phyloP scores from a whole-genome alignment of 805 yeast genomes.

The Kodamaea nitidulidarum region DNA sequence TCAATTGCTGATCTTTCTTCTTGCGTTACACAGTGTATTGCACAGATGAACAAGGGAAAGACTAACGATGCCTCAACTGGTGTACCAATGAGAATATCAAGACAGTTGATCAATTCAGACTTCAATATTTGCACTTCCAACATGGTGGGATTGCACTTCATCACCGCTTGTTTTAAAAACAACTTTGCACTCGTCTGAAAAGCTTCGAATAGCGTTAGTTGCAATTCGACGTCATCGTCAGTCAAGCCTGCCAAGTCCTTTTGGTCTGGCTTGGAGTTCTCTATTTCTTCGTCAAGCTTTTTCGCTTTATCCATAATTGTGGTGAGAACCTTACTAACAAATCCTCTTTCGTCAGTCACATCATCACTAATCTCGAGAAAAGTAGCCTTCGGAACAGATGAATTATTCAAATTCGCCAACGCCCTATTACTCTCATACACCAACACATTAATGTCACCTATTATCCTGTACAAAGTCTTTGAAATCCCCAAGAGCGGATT shows the following conservation, averaged over 20 bases:
- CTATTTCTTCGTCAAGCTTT: conserved; percentile 46
- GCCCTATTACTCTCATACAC: conserved; percentile 47
- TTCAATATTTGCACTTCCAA: conserved; percentile 60
- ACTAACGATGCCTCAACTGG: conserved; percentile 68
- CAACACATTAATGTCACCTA: conserved; percentile 65
- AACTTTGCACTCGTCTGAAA: conserved; percentile 67
- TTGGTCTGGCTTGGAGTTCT: conserved; percentile 49
- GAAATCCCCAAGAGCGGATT: conserved; percentile 75
- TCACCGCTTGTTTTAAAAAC: conserved; percentile 62
- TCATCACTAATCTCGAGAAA: conserved; percentile 10
- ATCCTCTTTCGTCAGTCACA: conserved; percentile 23
- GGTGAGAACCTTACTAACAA: conserved; percentile 18
- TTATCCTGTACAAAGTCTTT: conserved; percentile 58
- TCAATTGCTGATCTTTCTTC: conserved; percentile 52
- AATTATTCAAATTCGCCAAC: conserved; percentile 7
- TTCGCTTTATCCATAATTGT: conserved; percentile 29
- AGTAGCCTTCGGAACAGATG: conserved; percentile 10
- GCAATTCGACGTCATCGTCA: conserved; percentile 55
- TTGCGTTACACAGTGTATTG: conserved; percentile 57
- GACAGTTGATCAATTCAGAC: conserved; percentile 49
- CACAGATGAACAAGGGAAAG: conserved; percentile 77
- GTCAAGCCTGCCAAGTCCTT: conserved; percentile 38
- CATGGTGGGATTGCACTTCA: conserved; percentile 56
- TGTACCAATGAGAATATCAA: conserved; percentile 61
- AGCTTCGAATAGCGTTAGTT: conserved; percentile 65